Evolutionary conservation across 768 basidiomycete species (phyloP).

Genomic region (Boletus reticulatus): DNA sequence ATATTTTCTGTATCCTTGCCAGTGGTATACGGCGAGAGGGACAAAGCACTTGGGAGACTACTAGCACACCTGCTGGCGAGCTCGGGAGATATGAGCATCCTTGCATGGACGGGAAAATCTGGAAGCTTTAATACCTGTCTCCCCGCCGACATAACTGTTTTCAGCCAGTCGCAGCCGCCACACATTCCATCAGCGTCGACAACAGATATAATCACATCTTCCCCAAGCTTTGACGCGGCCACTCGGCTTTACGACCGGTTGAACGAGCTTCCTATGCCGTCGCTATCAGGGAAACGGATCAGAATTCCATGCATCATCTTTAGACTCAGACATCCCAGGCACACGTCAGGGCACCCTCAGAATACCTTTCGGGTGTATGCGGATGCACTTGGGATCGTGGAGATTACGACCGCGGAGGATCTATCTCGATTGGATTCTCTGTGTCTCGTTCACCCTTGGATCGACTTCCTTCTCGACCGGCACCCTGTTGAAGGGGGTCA

Average conservation of each 20-base stretch:
- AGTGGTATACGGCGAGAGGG: background rate
- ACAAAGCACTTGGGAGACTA: background rate
- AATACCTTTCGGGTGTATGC: background rate
- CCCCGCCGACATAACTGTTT: background rate
- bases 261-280: background rate
- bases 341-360: background rate
- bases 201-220: background rate
- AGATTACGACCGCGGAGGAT: background rate
- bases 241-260: background rate
- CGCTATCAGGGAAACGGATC: background rate
- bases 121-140: background rate
- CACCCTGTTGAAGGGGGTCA: background rate
- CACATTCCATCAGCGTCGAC: background rate
- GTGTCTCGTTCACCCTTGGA: background rate
- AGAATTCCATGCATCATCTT: background rate
- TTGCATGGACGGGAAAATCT: background rate
- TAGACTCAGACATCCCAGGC: background rate
- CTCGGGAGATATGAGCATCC: background rate
- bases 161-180: background rate
- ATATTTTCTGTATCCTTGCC: background rate
- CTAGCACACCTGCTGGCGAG: background rate
- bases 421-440: background rate
- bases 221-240: background rate
- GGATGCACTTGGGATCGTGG: background rate
- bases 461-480: background rate